Percentiles rank a stretch among this genome's conserved stretches.
These are phyloP conservation scores for Pseudogymnoascus sp. DNA, from an alignment of 2,329 filamentous ascomycete genomes.

Conservation along the genomic window DNA sequence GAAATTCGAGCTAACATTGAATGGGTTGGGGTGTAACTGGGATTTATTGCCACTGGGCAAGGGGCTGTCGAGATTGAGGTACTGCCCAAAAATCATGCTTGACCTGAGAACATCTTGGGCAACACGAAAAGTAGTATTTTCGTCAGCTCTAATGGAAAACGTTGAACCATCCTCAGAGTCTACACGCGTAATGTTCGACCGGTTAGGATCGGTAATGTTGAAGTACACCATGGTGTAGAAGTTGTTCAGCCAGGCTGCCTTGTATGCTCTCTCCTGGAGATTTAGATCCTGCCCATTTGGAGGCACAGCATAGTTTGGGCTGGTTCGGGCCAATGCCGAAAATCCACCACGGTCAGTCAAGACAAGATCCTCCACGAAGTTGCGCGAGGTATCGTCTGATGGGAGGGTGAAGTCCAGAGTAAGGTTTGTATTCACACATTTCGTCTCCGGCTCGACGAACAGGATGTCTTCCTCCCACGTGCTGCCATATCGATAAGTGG, in stretches of 20 bases:
- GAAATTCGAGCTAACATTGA: conserved; percentile 21
- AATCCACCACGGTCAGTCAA: conserved; percentile 39
- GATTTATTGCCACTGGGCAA: not conserved
- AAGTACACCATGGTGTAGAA: conserved; percentile 31
- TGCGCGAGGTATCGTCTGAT: not conserved
- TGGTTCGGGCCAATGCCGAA: conserved; percentile 29
- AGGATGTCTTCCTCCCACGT: conserved; percentile 41
- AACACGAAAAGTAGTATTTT: not conserved
- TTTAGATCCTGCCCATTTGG: conserved; percentile 29
- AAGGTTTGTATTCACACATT: conserved; percentile 36
- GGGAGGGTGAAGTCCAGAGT: conserved; percentile 34
- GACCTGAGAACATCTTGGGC: not conserved
- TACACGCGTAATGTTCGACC: not conserved
- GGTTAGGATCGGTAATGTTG: conserved; percentile 31
- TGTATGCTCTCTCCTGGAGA: conserved; percentile 33
- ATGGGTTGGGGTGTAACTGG: conserved; percentile 26
- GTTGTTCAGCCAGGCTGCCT: conserved; percentile 37
- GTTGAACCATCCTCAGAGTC: conserved; percentile 23
- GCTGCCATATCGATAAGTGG: conserved; percentile 25
- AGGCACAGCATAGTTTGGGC: conserved; percentile 26
- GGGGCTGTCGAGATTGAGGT: not conserved
- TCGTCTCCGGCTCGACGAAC: conserved; percentile 38
- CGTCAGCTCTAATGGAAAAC: conserved; percentile 24
- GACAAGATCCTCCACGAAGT: conserved; percentile 20
- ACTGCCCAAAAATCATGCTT: not conserved